phyloP scores from a whole-genome alignment of 768 basidiomycete species.

The Hypholoma sublateritium region DNA sequence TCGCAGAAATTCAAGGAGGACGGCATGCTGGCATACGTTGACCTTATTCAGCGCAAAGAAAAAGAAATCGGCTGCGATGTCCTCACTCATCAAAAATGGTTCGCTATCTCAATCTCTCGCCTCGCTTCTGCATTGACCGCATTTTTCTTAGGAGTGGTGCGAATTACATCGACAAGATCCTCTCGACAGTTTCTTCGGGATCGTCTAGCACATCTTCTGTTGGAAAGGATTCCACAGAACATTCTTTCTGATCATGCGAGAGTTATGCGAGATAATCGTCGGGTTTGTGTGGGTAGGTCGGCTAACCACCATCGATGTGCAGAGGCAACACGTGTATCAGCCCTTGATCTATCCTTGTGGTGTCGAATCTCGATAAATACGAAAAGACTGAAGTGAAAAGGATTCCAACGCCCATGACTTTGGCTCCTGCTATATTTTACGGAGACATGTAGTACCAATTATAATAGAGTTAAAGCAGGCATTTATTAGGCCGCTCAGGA shows the following conservation, averaged over 20 bases:
- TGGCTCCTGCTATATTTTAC: too few species aligned
- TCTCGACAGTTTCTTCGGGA: slow-evolving; percentile 82
- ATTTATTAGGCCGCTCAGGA: too few species aligned
- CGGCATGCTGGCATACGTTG: slow-evolving; percentile 91
- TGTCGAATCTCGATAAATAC: too few species aligned
- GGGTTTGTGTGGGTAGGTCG: not conserved
- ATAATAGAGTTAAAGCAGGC: too few species aligned
- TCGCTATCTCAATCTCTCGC: slow-evolving; percentile 12
- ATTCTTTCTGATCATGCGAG: slow-evolving; percentile 55
- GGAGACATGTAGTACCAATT: too few species aligned
- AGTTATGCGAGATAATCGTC: not conserved
- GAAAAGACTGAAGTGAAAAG: too few species aligned
- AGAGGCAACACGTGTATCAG: not conserved
- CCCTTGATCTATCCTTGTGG: not conserved
- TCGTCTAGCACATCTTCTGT: slow-evolving; percentile 84
- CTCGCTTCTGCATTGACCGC: not conserved
- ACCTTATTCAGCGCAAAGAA: slow-evolving; percentile 85
- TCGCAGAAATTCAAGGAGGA: slow-evolving; percentile 79
- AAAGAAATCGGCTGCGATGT: slow-evolving; percentile 88
- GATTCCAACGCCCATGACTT: too few species aligned
- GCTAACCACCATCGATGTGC: slow-evolving; percentile 4
- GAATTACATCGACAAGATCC: slow-evolving; percentile 85
- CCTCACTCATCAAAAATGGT: slow-evolving; percentile 94
- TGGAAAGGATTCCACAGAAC: slow-evolving; percentile 89
- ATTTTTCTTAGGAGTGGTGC: slow-evolving; percentile 72